A percentile compares a stretch with the other conserved stretches of the same genome.
These are phyloP conservation scores for Pythium sp. DNA, from an alignment of 352 stramenopile genomes.

Conservation along the genomic window DNA sequence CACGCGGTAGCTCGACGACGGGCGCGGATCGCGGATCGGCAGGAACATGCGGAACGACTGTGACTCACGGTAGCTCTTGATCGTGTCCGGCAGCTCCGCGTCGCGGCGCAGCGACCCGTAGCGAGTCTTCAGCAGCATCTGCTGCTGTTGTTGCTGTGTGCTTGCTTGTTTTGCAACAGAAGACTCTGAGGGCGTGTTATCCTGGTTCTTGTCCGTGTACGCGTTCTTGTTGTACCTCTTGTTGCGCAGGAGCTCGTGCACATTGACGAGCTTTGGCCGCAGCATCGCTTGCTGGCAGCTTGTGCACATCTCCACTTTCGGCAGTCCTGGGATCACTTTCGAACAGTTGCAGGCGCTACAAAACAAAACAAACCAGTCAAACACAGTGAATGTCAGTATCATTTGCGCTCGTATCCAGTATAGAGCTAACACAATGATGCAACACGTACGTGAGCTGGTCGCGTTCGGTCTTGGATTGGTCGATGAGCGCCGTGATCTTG, in stretches of 20 bases:
- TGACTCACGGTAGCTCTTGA: slow-evolving; percentile 38
- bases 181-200: background rate
- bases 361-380: background rate
- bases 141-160: slow-evolving; percentile 7
- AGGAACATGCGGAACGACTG: slow-evolving; percentile 61
- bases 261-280: slow-evolving; percentile 41
- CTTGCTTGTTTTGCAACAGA: slow-evolving; percentile 15
- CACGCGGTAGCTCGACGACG: slow-evolving; percentile 37
- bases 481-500: slow-evolving; percentile 49
- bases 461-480: slow-evolving; percentile 53
- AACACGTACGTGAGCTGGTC: slow-evolving; percentile 41
- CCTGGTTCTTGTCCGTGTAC: background rate
- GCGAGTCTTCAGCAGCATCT: slow-evolving; percentile 30
- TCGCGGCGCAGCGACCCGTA: slow-evolving; percentile 32
- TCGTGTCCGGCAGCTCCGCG: slow-evolving; percentile 29
- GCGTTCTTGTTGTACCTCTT: background rate
- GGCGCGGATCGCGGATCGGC: slow-evolving; percentile 45
- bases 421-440: background rate
- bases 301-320: slow-evolving; percentile 62
- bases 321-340: slow-evolving; percentile 38
- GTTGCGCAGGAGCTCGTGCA: slow-evolving; percentile 22
- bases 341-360: slow-evolving; percentile 56
- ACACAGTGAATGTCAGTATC: background rate
- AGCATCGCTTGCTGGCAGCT: slow-evolving; percentile 50
- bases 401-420: background rate